Base-by-base conservation (phyloP, 805 yeast genomes). In the Grigorovia transvaalensis region DNA sequence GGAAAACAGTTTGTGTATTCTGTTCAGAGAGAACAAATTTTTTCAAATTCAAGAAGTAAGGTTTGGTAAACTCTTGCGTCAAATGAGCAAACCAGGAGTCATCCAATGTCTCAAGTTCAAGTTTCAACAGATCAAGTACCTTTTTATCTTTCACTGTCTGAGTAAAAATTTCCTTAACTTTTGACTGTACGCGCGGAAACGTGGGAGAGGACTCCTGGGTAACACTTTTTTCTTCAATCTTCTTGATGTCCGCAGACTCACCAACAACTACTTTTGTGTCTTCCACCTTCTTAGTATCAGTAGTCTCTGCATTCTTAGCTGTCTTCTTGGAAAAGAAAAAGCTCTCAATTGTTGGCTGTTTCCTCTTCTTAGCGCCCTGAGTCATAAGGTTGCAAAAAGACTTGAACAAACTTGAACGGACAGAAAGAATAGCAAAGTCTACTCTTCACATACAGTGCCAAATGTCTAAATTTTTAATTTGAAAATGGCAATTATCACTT, bases 1-100 rank as follows among this genome's bases (percentile, higher is more conserved):
- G 99, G 68, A 88, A 91, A 0, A 91, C 74, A 1, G 79, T 74
- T 13, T 72, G 75, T 18, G 49, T 53, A 12, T 71, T 70, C 15
- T 67, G 62, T 58, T 84, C 86, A 0, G 71, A 54, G 4, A 56
- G 54, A 13, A 90, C 71, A 57, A 85, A 89, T 57, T 68, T 65
- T 59, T 91, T 91, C 57, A 93, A 72, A 9, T 77, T 67, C 9
- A 90, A 64, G 61, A 93, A 93, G 65, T 89, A 91, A 3, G 95
- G 90, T 65, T 90, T 88, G 11, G 85, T 82, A 51, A 93, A 73
- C 59, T 90, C 96, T 20, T 71, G 63, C 59, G 82, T 79, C 18
- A 93, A 71, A 1, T 78, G 73, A 3, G 75, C 74, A 20, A 93
- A 78, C 99, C 99, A 93, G 0, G 88, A 74, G 11, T 77, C 76